Conservation (phyloP, 768 basidiomycete species). For the Podaxis mareebaensis region DNA sequence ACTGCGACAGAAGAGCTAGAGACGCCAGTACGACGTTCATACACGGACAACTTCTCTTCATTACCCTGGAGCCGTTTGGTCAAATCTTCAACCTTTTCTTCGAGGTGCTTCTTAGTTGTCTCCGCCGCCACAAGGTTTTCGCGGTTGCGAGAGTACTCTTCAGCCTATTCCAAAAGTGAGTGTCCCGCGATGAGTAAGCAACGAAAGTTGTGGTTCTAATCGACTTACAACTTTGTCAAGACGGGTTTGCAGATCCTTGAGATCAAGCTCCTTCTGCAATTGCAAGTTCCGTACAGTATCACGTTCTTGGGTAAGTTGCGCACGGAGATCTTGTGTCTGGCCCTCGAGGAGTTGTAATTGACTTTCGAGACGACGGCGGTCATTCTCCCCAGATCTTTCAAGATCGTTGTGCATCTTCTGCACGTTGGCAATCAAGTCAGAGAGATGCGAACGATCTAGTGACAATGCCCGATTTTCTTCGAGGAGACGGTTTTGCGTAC, state of each 20-base stretch:
- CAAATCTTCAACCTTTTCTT: conserved; percentile 68
- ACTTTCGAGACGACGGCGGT: conserved; percentile 77
- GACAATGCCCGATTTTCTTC: conserved; percentile 83
- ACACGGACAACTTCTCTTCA: conserved; percentile 84
- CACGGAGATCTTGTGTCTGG: conserved; percentile 75
- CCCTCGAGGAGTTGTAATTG: conserved; percentile 76
- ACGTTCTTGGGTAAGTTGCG: conserved; percentile 71
- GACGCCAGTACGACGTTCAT: conserved; percentile 63
- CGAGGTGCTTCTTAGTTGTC: conserved; percentile 77
- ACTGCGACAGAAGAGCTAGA: conserved; percentile 33
- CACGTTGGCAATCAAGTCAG: conserved; percentile 86
- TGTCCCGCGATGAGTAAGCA: conserved; percentile 3
- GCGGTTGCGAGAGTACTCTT: conserved; percentile 67
- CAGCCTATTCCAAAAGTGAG: conserved; percentile 40
- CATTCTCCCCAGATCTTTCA: conserved; percentile 81
- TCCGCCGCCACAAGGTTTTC: conserved; percentile 72
- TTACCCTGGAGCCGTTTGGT: conserved; percentile 67
- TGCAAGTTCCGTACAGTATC: conserved; percentile 72
- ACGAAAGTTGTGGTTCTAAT: neutral
- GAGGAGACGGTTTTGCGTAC: conserved; percentile 75
- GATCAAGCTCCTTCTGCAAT: conserved; percentile 79
- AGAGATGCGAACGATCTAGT: conserved; percentile 80
- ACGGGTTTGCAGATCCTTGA: conserved; percentile 69
- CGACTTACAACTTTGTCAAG: conserved; percentile 69
- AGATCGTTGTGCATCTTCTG: conserved; percentile 90